A percentile compares a stretch with the other conserved stretches of the same genome.
phyloP scores from a whole-genome alignment of 352 stramenopile species.

The Sclerospora graminicola region DNA sequence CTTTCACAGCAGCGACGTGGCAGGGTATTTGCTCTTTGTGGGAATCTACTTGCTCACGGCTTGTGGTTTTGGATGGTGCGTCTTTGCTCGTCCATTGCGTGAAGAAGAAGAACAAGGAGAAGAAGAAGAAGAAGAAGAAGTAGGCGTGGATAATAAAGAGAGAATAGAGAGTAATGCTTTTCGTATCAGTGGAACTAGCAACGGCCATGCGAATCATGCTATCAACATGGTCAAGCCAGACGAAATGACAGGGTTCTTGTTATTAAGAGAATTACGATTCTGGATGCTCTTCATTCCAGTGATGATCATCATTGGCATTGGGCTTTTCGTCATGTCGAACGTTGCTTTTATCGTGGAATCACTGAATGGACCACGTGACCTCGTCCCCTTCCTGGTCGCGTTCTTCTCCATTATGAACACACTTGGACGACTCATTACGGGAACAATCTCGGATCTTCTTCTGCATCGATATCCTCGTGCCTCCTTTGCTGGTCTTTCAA shows the following conservation, averaged over 20 bases:
- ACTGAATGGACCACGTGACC: constrained; percentile 35
- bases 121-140: no score
- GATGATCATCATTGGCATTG: constrained; percentile 62
- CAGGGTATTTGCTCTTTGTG: constrained; percentile 70
- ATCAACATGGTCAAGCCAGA: constrained; percentile 11
- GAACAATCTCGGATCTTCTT: constrained; percentile 48
- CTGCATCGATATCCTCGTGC: constrained; percentile 36
- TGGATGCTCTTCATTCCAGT: constrained; percentile 71
- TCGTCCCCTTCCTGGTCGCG: constrained; percentile 66
- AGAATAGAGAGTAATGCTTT: constrained; percentile 38
- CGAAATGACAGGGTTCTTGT: constrained; percentile 46
- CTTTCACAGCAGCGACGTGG: constrained; percentile 52
- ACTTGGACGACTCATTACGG: constrained; percentile 43
- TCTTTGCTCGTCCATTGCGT: constrained; percentile 22
- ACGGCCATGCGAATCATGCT: constrained; percentile 12
- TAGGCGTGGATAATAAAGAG: constrained; percentile 4
- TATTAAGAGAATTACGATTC: constrained; percentile 54
- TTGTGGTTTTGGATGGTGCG: constrained; percentile 38
- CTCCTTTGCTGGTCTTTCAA: constrained; percentile 38
- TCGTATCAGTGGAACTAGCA: constrained; percentile 18
- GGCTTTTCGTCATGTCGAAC: constrained; percentile 77
- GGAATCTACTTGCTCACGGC: constrained; percentile 43
- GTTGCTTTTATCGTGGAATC: constrained; percentile 81
- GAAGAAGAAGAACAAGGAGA: no score
- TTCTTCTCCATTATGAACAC: constrained; percentile 74